Conservation (phyloP, 306 rosid species). For the Cucurbita pepo region DNA sequence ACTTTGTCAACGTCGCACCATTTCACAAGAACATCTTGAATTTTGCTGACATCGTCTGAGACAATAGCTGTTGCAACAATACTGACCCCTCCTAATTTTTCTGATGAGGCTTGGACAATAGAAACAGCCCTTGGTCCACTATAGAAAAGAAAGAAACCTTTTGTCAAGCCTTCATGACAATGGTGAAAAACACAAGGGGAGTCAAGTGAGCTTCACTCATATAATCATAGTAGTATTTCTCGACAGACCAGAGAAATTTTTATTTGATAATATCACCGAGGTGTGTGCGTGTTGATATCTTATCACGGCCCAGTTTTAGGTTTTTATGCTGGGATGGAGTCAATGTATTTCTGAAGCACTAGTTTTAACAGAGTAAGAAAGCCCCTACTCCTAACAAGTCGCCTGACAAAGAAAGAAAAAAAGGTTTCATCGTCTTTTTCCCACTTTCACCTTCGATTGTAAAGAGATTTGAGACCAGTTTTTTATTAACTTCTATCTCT, state of each 20-base stretch:
- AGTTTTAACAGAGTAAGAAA: background rate
- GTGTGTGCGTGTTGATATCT: too few species aligned
- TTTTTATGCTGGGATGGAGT: background rate
- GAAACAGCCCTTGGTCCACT: conserved; percentile 96
- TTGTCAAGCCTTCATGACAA: background rate
- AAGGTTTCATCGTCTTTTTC: too few species aligned
- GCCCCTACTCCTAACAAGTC: too few species aligned
- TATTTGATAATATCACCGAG: too few species aligned
- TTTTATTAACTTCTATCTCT: too few species aligned
- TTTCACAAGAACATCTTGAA: conserved; percentile 45
- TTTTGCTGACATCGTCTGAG: conserved; percentile 57
- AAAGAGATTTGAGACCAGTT: too few species aligned
- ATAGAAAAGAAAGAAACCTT: conserved; percentile 7
- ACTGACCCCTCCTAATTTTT: conserved; percentile 70
- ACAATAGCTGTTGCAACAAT: conserved; percentile 60
- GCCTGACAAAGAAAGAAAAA: too few species aligned
- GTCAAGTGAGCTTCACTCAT: background rate
- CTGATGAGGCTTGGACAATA: conserved; percentile 61
- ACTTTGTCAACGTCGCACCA: conserved; percentile 69
- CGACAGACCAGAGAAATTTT: too few species aligned
- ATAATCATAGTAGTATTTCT: too few species aligned
- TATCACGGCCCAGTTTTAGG: background rate
- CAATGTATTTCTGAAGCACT: background rate
- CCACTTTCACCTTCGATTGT: too few species aligned
- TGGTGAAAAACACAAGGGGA: background rate